Conservation (phyloP, 2,329 filamentous ascomycete species). For the Scolecobasidium constrictum region DNA sequence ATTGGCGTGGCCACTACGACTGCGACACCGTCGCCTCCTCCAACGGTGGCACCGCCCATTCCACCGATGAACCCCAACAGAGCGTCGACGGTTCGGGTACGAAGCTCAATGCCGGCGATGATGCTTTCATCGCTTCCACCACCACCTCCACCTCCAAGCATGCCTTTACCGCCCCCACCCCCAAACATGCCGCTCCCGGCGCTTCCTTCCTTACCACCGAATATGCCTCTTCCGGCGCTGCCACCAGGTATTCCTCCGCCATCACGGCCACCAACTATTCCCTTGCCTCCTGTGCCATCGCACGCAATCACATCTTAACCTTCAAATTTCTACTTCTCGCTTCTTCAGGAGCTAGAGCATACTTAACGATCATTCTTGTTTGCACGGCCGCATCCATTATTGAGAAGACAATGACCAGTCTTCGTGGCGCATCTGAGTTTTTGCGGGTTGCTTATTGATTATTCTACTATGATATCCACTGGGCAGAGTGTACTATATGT, state of each 20-base stretch:
- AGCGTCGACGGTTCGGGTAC: constrained; percentile 16
- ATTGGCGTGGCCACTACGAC: constrained; percentile 11
- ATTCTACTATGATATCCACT: too few relatives aligned
- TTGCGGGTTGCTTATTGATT: too few relatives aligned
- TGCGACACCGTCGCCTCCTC: constrained; percentile 18
- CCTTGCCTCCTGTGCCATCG: neutral
- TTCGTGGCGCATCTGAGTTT: too few relatives aligned
- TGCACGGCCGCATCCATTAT: too few relatives aligned
- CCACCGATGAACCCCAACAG: neutral
- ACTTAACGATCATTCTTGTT: too few relatives aligned
- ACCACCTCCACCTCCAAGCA: constrained; percentile 33
- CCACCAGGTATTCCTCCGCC: neutral
- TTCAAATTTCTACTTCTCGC: too few relatives aligned
- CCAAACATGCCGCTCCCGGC: neutral
- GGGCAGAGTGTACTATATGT: too few relatives aligned
- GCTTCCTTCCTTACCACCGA: neutral
- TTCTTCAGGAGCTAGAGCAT: too few relatives aligned
- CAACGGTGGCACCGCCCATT: constrained; percentile 17
- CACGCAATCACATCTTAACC: too few relatives aligned
- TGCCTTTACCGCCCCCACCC: constrained; percentile 21
- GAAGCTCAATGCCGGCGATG: constrained; percentile 27
- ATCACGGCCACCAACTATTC: neutral
- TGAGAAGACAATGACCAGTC: too few relatives aligned
- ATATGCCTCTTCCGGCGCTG: neutral
- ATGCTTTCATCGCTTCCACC: constrained; percentile 25